A percentile compares a stretch with the other conserved stretches of the same genome.
phyloP scores from a whole-genome alignment of 305 asterid genomes.

The Plantago rigida region DNA sequence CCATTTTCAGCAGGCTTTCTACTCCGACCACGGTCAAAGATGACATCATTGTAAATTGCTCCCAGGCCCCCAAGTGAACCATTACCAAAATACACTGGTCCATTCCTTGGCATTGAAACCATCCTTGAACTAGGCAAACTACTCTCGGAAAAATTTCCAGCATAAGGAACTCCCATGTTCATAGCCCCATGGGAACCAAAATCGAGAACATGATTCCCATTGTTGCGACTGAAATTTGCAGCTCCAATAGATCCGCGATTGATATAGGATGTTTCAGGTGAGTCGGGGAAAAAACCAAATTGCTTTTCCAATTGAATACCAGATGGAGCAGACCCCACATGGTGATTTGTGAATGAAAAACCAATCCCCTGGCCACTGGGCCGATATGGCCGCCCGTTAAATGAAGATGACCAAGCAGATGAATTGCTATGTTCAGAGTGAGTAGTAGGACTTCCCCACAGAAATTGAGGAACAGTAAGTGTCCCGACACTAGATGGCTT shows the following conservation, averaged over 20 bases:
- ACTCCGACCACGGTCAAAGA: slow-evolving; percentile 54
- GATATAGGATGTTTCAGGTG: slow-evolving; percentile 61
- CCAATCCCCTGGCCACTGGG: slow-evolving; percentile 47
- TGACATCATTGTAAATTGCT: slow-evolving; percentile 37
- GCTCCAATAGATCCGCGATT: slow-evolving; percentile 49
- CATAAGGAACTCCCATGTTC: slow-evolving; percentile 48
- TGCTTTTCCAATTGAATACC: slow-evolving; percentile 64
- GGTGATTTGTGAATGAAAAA: slow-evolving; percentile 48
- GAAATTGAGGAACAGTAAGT: slow-evolving; percentile 84
- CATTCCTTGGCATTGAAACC: slow-evolving; percentile 53
- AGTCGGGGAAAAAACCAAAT: slow-evolving; percentile 67
- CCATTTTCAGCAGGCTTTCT: slow-evolving; percentile 61
- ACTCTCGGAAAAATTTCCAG: slow-evolving; percentile 46
- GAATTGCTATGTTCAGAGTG: slow-evolving; percentile 50
- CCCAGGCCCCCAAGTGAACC: slow-evolving; percentile 63
- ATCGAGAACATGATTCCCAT: slow-evolving; percentile 39
- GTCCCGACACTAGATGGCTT: slow-evolving; percentile 67
- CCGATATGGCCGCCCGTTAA: slow-evolving; percentile 40
- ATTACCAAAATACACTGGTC: slow-evolving; percentile 53
- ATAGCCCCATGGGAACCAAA: slow-evolving; percentile 41
- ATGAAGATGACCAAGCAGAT: slow-evolving; percentile 51
- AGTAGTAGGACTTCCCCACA: slow-evolving; percentile 85
- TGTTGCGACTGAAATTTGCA: slow-evolving; percentile 38
- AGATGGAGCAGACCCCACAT: slow-evolving; percentile 93
- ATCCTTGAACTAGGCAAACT: slow-evolving; percentile 58